phyloP scores from a whole-genome alignment of 2,329 filamentous ascomycete species.

The Aspergillus sp. region DNA sequence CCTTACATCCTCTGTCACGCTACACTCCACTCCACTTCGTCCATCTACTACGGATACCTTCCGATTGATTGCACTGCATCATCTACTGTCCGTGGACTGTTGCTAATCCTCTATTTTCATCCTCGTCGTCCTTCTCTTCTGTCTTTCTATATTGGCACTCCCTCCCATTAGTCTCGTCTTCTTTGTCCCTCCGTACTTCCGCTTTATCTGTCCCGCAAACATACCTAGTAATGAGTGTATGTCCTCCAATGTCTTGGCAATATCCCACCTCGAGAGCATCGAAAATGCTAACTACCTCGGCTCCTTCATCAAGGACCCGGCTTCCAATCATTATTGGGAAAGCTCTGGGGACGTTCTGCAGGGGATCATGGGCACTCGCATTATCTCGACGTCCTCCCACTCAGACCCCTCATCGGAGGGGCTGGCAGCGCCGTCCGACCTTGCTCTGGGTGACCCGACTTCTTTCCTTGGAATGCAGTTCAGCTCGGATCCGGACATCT shows the following conservation, averaged over 20 bases:
- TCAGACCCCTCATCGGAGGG: slow-evolving; percentile 12
- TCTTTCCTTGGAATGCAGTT: slow-evolving; percentile 29
- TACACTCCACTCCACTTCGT: not conserved
- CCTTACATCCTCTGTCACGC: not conserved
- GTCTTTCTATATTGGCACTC: slow-evolving; percentile 4
- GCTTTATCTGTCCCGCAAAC: no score
- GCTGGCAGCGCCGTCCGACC: slow-evolving; percentile 11
- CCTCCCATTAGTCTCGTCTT: not conserved
- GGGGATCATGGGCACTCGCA: slow-evolving; percentile 27
- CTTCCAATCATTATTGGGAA: slow-evolving; percentile 21
- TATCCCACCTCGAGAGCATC: not conserved
- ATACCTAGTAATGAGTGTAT: slow-evolving; percentile 21
- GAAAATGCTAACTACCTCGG: not conserved
- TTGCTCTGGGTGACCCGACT: slow-evolving; percentile 22
- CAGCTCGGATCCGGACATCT: slow-evolving; percentile 19
- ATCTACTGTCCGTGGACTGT: not conserved
- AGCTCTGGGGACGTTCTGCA: slow-evolving; percentile 32
- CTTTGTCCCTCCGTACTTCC: slow-evolving; percentile 3
- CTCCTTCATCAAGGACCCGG: slow-evolving; percentile 11
- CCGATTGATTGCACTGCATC: not conserved
- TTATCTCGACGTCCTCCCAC: slow-evolving; percentile 13
- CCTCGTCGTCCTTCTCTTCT: slow-evolving; percentile 3
- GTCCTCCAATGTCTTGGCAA: slow-evolving; percentile 1
- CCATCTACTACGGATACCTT: not conserved
- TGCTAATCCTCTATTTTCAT: not conserved